Evolutionary conservation across 805 yeast species (phyloP).

Genomic region (Kodamaea jinghongensis): DNA sequence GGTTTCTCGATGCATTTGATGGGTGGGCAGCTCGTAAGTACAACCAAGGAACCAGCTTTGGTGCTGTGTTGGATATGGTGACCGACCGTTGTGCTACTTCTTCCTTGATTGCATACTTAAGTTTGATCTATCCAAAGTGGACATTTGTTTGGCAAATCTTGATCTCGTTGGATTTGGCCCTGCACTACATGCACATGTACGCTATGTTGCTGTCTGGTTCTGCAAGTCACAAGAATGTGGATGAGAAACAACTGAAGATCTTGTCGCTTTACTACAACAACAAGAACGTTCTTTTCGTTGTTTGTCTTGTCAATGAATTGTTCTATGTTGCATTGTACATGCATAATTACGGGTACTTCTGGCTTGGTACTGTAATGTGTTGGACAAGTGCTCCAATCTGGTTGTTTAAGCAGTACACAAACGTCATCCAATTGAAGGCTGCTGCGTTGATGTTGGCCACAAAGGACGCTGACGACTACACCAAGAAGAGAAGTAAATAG

Average conservation of each 20-base stretch:
- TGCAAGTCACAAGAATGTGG: constrained; percentile 78
- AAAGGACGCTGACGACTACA: constrained; percentile 57
- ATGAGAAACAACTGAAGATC: constrained; percentile 64
- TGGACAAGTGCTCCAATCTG: constrained; percentile 77
- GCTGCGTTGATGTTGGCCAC: constrained; percentile 83
- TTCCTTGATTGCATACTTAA: constrained; percentile 82
- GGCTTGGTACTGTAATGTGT: constrained; percentile 59
- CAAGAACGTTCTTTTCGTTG: constrained; percentile 75
- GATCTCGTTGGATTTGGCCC: constrained; percentile 81
- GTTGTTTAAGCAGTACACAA: constrained; percentile 86
- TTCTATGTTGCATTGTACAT: constrained; percentile 89
- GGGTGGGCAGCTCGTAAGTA: constrained; percentile 91
- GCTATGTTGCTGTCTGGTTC: constrained; percentile 83
- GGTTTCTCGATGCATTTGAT: constrained; percentile 92
- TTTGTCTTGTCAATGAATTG: constrained; percentile 90
- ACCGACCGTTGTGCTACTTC: constrained; percentile 97
- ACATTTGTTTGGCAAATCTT: constrained; percentile 75
- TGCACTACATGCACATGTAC: constrained; percentile 98
- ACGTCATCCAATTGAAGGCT: constrained; percentile 80
- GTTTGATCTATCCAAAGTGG: constrained; percentile 73
- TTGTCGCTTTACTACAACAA: constrained; percentile 85
- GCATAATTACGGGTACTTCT: constrained; percentile 59
- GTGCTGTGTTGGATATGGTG: constrained; percentile 98
- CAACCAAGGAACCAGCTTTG: constrained; percentile 87
- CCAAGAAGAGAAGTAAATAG: not conserved